Conservation (phyloP, 176 grass and related monocot genomes). For the Rhynchospora breviuscula region DNA sequence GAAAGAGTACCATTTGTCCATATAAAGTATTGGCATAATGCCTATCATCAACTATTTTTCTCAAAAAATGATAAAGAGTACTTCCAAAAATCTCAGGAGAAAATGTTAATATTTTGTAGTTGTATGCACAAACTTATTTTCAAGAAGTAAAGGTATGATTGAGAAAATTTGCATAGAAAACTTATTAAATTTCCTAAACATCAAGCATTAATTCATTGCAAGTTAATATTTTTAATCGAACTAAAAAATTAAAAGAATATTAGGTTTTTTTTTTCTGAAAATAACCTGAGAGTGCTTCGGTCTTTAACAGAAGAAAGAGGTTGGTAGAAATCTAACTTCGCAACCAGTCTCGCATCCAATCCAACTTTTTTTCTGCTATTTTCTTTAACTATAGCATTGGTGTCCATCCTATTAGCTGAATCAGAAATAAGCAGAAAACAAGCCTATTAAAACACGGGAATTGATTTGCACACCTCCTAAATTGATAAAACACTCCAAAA, state of each 20-base stretch:
- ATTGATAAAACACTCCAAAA: too few relatives aligned
- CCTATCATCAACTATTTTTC: neutral
- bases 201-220: neutral
- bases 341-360: constrained; percentile 54
- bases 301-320: constrained; percentile 82
- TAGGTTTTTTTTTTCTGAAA: neutral
- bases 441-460: too few relatives aligned
- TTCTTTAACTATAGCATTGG: constrained; percentile 68
- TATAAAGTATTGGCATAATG: neutral
- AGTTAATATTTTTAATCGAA: neutral
- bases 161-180: neutral
- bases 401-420: constrained; percentile 87
- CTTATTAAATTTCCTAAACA: neutral
- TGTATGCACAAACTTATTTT: neutral
- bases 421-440: constrained; percentile 1
- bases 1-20: neutral
- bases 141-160: neutral
- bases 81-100: neutral
- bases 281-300: constrained; percentile 62
- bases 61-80: neutral
- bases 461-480: too few relatives aligned
- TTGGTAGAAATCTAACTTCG: constrained; percentile 74
- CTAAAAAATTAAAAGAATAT: neutral
- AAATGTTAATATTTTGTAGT: neutral
- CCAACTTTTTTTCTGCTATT: constrained; percentile 55